Base-by-base conservation (phyloP, 2,329 filamentous ascomycete species). In the Ophiostoma australiae region DNA sequence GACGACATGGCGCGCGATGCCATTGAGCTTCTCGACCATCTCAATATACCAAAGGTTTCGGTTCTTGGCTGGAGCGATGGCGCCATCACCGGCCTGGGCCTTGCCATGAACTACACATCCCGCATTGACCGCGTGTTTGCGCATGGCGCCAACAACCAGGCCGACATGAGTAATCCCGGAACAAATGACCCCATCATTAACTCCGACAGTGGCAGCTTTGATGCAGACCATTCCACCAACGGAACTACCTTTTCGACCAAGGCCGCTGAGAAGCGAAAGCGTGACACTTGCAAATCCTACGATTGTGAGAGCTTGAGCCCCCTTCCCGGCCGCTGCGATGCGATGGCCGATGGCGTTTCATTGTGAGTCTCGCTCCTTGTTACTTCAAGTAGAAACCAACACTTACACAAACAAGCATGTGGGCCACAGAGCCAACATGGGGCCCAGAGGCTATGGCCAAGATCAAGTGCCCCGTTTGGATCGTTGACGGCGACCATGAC, bases 61-160 rank as follows among this genome's bases (percentile, higher is more conserved):
- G 66, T 67, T 20, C 13, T 67, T 17, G 66, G 66, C 20, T 67
- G 66, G 66, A 67, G 66, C 48, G 66, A 67, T n/a, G 66, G 66
- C 2, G 66, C 66, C n/a, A 67, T 67, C 10, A 67, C 66, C 13
- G 66, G 37, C n/a, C 15, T 67, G 10, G 66, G 48, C 33, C 66
- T 67, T 20, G 66, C 66, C 39, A 67, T 67, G 66, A 67, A 67
- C 23, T 67, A 48, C 39, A 67, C 66, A 11, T 67, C 66, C 4
- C 66, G 66, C 7, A 67, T 67, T 31, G 66, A 67, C n/a, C 66
- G 66, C 11, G 66, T 67, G 17, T 67, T 67, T 67, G 66, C 66
- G 11, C 66, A 67, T 23, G 66, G 66, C 39, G 66, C 66, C 23
- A 67, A 67, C 66, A 67, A 67, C 66, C 66, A 67, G 23, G 66